Conservation (phyloP, 2,329 filamentous ascomycete species). For the Septoria linicola region DNA sequence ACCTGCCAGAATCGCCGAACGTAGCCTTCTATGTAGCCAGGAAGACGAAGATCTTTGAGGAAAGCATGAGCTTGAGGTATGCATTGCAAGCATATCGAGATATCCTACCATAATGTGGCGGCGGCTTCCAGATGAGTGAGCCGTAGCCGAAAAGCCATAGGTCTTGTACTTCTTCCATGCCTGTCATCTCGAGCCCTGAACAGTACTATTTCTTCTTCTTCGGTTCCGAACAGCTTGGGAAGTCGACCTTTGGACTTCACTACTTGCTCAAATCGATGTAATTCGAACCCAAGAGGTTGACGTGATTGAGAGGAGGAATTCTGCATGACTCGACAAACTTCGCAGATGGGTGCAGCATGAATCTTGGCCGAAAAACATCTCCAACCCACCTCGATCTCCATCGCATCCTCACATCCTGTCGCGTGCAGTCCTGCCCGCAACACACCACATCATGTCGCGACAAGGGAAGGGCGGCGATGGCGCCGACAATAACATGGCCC, state of each 20-base stretch:
- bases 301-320: no score
- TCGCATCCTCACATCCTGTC: not conserved
- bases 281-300: no score
- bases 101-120: constrained; percentile 83
- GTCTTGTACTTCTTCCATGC: constrained; percentile 39
- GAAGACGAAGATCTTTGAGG: constrained; percentile 70
- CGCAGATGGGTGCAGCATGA: no score
- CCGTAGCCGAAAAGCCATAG: constrained; percentile 98
- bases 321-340: no score
- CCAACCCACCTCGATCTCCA: not conserved
- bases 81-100: not conserved
- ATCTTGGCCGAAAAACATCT: not conserved
- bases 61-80: constrained; percentile 1
- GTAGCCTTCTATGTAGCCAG: constrained; percentile 89
- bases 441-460: constrained; percentile 33
- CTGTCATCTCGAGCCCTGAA: not conserved
- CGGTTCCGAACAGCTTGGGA: no score
- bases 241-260: no score
- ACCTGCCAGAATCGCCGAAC: constrained; percentile 98
- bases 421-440: not conserved
- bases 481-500: constrained; percentile 38
- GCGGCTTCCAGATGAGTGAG: constrained; percentile 98
- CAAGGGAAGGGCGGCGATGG: constrained; percentile 24
- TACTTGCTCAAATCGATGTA: no score
- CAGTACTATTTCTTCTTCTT: constrained; percentile 1